Base-by-base conservation (phyloP, 1,139 yeast species). In the Geotrichum restrictum region DNA sequence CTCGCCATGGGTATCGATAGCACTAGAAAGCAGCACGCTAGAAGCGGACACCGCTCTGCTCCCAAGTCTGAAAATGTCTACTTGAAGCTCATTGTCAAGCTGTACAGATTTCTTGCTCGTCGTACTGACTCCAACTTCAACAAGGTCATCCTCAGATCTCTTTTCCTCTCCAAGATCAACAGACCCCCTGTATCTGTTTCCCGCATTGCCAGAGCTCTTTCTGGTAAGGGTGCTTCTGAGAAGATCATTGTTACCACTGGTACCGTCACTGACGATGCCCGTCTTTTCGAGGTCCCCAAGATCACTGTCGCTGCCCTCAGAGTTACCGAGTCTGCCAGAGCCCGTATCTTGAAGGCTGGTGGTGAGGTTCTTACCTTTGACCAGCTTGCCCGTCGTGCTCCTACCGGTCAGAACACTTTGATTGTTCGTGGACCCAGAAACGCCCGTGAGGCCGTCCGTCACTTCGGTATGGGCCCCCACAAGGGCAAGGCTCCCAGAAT, bases 381-480 rank as follows among this genome's bases (percentile, higher is more conserved):
- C 78, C 98, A 93, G 82, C 88, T 93, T 71, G 98, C 98, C 72
- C 83, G 87, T 72, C 93, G 96, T 80, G 94, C 98, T 75, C 98
- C 98, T 78, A 89, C 93, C 78, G 98, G 99, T 78, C 88, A 88
- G 79, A 93, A 94, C 95, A 91, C 98, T 67, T 78, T 93, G 77
- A 80, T 93, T 73, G 81, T 93, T 74, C 89, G 98, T 83, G 99
- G 99, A 76, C 95, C 98, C 80, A 88, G 97, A 86, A 82, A 80
- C 80, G 74, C 95, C 77, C 88, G 99, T 83, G 98, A 93, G 82
- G 96, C 98, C 70, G 98, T 88, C 71, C 88, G 98, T 83, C 98
- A 93, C 87, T 94, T 94, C 74, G 98, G 98, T 78, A 75, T 93
- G 79, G 98, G 98, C 80, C 99, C 99, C 73, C 98, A 94, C 95